Conservation (phyloP, 495 filamentous ascomycete genomes). For the Aspergillus cavernicola region DNA sequence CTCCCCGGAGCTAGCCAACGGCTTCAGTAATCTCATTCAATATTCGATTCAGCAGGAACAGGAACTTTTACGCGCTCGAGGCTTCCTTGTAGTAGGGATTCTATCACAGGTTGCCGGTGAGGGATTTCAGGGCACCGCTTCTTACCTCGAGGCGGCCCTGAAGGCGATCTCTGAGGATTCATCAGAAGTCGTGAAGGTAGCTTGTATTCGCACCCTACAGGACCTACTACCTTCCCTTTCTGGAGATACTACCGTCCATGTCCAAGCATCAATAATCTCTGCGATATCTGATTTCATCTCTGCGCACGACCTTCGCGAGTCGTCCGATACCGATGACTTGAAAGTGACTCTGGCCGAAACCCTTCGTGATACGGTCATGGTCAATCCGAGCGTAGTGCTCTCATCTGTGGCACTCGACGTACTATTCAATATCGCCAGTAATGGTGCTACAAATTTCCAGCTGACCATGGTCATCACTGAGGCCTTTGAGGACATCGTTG, state of each 20-base stretch:
- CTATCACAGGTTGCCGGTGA: constrained; percentile 58
- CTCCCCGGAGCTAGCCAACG: constrained; percentile 59
- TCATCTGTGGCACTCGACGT: constrained; percentile 72
- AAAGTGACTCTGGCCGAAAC: constrained; percentile 88
- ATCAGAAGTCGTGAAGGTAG: constrained; percentile 84
- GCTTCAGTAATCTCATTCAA: constrained; percentile 72
- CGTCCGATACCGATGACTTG: constrained; percentile 83
- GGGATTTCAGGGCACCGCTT: constrained; percentile 45
- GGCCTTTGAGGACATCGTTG: constrained; percentile 82
- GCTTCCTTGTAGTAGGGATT: constrained; percentile 76
- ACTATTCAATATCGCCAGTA: constrained; percentile 82
- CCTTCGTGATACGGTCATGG: constrained; percentile 73
- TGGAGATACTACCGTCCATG: constrained; percentile 46
- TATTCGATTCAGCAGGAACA: constrained; percentile 67
- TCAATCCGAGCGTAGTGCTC: constrained; percentile 69
- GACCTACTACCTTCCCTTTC: constrained; percentile 66
- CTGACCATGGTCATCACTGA: constrained; percentile 78
- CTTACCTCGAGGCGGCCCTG: constrained; percentile 72
- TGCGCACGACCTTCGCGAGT: constrained; percentile 72
- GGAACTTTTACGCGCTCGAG: constrained; percentile 74
- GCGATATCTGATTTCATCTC: constrained; percentile 75
- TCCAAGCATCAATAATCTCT: constrained; percentile 70
- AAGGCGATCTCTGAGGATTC: constrained; percentile 69
- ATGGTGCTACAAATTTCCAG: constrained; percentile 85
- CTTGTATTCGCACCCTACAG: constrained; percentile 85